A percentile compares a stretch with the other conserved stretches of the same genome.
These are phyloP conservation scores for Pythium vanterpoolii DNA, from an alignment of 352 stramenopile genomes.

Conservation along the genomic window DNA sequence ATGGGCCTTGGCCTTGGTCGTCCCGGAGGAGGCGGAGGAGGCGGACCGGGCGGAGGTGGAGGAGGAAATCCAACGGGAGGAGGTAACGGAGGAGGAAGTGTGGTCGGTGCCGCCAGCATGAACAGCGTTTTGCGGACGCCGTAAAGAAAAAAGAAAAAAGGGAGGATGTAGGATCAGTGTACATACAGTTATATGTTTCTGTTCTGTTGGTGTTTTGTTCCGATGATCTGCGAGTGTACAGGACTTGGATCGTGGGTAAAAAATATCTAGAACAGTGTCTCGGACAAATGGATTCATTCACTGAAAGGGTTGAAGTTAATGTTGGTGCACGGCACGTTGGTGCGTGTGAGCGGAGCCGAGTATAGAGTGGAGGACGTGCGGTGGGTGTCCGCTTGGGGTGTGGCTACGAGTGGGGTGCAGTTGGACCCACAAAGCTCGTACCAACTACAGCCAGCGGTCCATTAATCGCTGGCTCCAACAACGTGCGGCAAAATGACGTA, in stretches of 20 bases:
- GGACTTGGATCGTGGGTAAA: too few species aligned
- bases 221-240: too few species aligned
- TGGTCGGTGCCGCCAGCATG: constrained; percentile 8
- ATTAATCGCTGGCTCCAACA: too few species aligned
- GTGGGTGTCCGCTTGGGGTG: background rate
- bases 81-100: constrained; percentile 1
- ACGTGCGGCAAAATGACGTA: too few species aligned
- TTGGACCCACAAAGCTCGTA: too few species aligned
- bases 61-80: background rate
- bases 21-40: constrained; percentile 1
- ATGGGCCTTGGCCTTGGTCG: constrained; percentile 1
- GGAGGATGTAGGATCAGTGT: background rate
- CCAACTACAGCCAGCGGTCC: too few species aligned
- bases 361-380: background rate
- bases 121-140: constrained; percentile 17
- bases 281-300: too few species aligned
- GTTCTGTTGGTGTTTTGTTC: background rate
- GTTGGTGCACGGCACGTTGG: background rate
- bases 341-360: too few species aligned
- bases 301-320: background rate
- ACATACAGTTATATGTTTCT: background rate
- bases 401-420: background rate
- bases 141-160: background rate
- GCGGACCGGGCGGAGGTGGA: background rate
- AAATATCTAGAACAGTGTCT: too few species aligned